Evolutionary conservation across 805 yeast genomes (phyloP), one percentile per base, ranked within the genome.

Genomic region (Candida manassasensis): DNA sequence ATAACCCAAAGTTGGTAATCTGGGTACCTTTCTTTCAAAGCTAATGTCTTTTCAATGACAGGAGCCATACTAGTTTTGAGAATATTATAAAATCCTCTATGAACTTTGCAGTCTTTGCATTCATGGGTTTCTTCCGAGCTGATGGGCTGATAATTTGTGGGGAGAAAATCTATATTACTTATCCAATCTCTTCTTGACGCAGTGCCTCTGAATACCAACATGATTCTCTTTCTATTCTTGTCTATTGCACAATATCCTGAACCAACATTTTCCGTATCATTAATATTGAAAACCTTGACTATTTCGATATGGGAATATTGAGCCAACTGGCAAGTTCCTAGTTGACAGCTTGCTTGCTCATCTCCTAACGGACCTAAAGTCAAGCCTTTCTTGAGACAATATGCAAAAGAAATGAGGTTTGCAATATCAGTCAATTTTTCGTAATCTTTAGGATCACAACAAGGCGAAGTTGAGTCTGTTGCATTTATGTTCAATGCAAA

Each of bases 171-270:
- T 32, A 81, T 60, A 55, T 84, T 83, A 21, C 77, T 67, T 9
- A 69, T 37, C 81, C 84, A 79, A 50, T 84, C 93, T 27, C 69
- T 65, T 11, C 66, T 52, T 6, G 80, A 68, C 1, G 77, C 59
- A 0, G 87, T 75, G 4, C 93, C 93, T 57, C 87, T 68, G 44
- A 78, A 79, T 0, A 66, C 73, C 27, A 79, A 52, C 14, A 71
- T 51, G 4, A 83, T 58, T 32, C 69, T 63, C 29, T 64, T 50
- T 14, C 53, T 48, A 2, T 44, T 42, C 40, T 67, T 69, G 50
- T 79, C 83, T 7, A 69, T 58, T 6, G 77, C 74, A 16, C 75
- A 62, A 46, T 57, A 69, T 0, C 84, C 85, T 3, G 79, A 63
- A 0, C 84, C 81, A 2, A 59, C 55, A 11, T 71, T 68, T 15